phyloP scores from a whole-genome alignment of 2,329 filamentous ascomycete genomes.

The Stagonosporopsis rhizophila region DNA sequence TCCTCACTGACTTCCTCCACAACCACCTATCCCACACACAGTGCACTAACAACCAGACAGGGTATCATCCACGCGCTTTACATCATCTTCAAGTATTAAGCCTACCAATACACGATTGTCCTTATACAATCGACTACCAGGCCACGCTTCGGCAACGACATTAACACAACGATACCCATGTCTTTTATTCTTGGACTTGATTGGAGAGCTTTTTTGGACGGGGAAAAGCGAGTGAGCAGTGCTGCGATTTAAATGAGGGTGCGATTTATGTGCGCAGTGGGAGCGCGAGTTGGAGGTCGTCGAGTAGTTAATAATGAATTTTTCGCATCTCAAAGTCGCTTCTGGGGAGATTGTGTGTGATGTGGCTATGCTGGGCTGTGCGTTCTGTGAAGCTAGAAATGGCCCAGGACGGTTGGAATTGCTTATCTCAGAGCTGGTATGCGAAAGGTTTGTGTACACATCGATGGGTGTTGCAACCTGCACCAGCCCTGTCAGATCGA shows the following conservation, averaged over 20 bases:
- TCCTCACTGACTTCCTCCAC: not conserved
- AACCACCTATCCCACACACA: not conserved
- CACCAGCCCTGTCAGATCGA: no score
- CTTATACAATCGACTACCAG: no score
- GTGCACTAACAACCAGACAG: conserved; percentile 28
- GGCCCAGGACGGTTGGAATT: no score
- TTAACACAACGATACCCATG: conserved; percentile 42
- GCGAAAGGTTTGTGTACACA: no score
- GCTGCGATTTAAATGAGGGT: no score
- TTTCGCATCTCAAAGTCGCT: not conserved
- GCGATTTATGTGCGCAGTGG: no score
- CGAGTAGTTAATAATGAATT: not conserved
- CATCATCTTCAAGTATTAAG: conserved; percentile 89
- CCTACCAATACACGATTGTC: not conserved
- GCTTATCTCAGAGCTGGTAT: no score
- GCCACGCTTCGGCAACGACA: not conserved
- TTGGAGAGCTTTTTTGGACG: not conserved
- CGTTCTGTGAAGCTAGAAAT: no score
- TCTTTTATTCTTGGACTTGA: conserved; percentile 3
- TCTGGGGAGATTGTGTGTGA: no score
- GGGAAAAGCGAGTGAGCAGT: not conserved
- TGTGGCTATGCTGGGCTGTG: no score
- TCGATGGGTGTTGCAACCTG: no score
- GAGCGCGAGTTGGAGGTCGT: no score
- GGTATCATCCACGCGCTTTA: conserved; percentile 92